phyloP scores from a whole-genome alignment of 2,329 filamentous ascomycete species.

The Pseudopithomyces maydicus region DNA sequence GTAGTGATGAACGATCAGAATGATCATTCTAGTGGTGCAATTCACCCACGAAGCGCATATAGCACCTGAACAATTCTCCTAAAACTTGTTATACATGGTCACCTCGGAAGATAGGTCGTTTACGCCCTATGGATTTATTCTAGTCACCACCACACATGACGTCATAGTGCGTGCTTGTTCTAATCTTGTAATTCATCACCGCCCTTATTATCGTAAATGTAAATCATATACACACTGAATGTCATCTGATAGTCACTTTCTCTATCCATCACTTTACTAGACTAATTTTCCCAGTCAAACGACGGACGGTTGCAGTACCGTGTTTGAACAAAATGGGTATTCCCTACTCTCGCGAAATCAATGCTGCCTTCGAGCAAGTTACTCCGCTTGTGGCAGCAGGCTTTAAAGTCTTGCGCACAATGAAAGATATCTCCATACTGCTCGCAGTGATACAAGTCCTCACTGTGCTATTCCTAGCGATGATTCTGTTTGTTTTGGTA shows the following conservation, averaged over 20 bases:
- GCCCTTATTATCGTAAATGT: too few species aligned
- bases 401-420: conserved; percentile 56
- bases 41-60: too few species aligned
- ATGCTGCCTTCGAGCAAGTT: conserved; percentile 58
- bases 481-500: conserved; percentile 48
- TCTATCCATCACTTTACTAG: not conserved
- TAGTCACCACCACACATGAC: not conserved
- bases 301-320: conserved; percentile 1
- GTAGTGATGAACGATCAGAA: too few species aligned
- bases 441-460: conserved; percentile 55
- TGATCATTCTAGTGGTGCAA: too few species aligned
- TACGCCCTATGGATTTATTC: not conserved
- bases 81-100: not conserved
- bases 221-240: too few species aligned
- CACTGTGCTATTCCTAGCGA: conserved; percentile 48
- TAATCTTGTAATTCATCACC: too few species aligned
- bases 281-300: not conserved
- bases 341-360: conserved; percentile 58
- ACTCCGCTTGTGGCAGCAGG: conserved; percentile 57
- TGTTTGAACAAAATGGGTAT: conserved; percentile 50
- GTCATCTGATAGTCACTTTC: not conserved
- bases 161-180: too few species aligned
- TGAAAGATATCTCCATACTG: conserved; percentile 56
- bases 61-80: too few species aligned
- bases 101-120: not conserved